Evolutionary conservation across 179 eudicot species (phyloP).

Genomic region (Sideroxylon spinosum): DNA sequence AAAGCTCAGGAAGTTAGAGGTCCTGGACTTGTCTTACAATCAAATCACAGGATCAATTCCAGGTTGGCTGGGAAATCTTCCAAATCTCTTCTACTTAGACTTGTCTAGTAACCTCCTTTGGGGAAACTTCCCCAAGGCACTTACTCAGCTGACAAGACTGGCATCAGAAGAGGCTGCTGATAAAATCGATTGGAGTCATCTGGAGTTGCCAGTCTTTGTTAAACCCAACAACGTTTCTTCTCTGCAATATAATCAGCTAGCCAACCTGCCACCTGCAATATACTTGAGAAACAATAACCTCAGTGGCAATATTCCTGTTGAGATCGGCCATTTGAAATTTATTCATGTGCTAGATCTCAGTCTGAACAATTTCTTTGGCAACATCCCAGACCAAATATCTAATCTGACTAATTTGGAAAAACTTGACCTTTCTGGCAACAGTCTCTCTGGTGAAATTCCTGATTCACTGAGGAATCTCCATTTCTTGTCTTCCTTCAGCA

Average conservation of each 20-base stretch:
- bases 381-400: background rate
- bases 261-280: conserved; percentile 22
- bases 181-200: background rate
- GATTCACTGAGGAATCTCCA: background rate
- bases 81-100: conserved; percentile 50
- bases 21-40: conserved; percentile 50
- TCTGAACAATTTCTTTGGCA: background rate
- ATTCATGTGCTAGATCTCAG: conserved; percentile 13
- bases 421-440: conserved; percentile 12
- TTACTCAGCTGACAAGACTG: conserved; percentile 1
- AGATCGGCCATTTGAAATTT: conserved; percentile 24
- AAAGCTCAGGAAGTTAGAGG: conserved; percentile 42
- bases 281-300: conserved; percentile 16
- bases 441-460: conserved; percentile 10
- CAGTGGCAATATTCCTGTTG: conserved; percentile 20
- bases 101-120: conserved; percentile 40
- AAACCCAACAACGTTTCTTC: conserved; percentile 12
- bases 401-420: background rate
- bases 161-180: background rate
- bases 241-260: conserved; percentile 16
- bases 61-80: conserved; percentile 37
- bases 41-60: conserved; percentile 41
- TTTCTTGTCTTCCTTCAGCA: background rate
- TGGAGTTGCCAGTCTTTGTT: conserved; percentile 25
- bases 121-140: conserved; percentile 12